A percentile compares a stretch with the other conserved stretches of the same genome.
Conservation (phyloP, 495 filamentous ascomycete species). For the Penicillium odoratum region DNA sequence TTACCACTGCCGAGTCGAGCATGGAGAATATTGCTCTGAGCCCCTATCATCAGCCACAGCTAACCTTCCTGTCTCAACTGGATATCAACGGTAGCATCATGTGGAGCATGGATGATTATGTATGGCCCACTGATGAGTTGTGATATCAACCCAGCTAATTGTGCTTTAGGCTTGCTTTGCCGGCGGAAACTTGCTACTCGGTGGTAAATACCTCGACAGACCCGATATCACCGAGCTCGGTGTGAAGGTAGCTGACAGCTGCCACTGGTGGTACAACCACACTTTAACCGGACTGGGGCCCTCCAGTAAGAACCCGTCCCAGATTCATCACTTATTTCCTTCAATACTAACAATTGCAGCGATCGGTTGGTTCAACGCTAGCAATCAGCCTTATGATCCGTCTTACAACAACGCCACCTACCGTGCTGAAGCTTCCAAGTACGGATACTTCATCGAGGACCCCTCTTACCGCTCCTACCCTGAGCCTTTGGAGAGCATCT, state of each 20-base stretch:
- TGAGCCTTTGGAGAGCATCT: constrained; percentile 45
- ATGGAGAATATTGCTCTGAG: constrained; percentile 64
- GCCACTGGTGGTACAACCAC: constrained; percentile 61
- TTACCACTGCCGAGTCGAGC: constrained; percentile 65
- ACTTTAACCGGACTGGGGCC: constrained; percentile 68
- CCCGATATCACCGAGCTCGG: constrained; percentile 65
- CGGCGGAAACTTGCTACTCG: constrained; percentile 79
- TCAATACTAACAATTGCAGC: constrained; percentile 12
- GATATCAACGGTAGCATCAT: constrained; percentile 35
- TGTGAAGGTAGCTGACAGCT: constrained; percentile 65
- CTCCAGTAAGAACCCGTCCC: constrained; percentile 34
- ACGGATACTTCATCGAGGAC: constrained; percentile 67
- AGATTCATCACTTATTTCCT: background rate
- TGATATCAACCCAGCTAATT: constrained; percentile 28
- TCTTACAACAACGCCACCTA: constrained; percentile 50
- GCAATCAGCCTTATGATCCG: constrained; percentile 37
- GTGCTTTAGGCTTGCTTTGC: constrained; percentile 61
- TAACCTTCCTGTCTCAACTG: constrained; percentile 67
- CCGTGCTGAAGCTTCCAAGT: constrained; percentile 22
- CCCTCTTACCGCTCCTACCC: constrained; percentile 35
- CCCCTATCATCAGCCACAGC: constrained; percentile 58
- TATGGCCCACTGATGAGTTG: background rate
- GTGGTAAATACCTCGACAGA: constrained; percentile 59
- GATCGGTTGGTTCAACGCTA: constrained; percentile 60
- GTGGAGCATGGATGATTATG: constrained; percentile 30